Conservation (phyloP, 352 stramenopile species). For the Globisporangium barbulae region DNA sequence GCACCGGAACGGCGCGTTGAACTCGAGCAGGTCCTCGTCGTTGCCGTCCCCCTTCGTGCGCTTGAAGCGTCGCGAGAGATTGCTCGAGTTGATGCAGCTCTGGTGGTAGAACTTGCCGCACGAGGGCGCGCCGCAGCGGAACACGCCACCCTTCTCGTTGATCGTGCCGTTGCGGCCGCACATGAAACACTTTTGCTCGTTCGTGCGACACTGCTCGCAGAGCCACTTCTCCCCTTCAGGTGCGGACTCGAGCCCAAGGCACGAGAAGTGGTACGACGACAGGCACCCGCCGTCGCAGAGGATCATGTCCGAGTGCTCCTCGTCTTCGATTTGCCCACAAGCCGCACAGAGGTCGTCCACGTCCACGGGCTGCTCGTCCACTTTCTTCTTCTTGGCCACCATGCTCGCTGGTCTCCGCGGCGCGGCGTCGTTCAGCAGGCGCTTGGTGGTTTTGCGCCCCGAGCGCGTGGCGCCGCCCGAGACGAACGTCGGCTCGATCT, state of each 20-base stretch:
- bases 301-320: slow-evolving; percentile 80
- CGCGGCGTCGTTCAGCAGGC: slow-evolving; percentile 33
- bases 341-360: slow-evolving; percentile 68
- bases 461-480: slow-evolving; percentile 60
- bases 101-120: slow-evolving; percentile 89
- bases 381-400: slow-evolving; percentile 40
- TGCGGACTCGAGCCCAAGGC: slow-evolving; percentile 72
- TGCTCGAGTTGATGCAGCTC: slow-evolving; percentile 60
- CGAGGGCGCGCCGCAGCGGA: slow-evolving; percentile 52
- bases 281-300: slow-evolving; percentile 92
- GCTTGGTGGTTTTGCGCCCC: slow-evolving; percentile 64
- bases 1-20: slow-evolving; percentile 83
- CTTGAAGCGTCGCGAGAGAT: slow-evolving; percentile 54
- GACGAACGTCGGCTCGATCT: slow-evolving; percentile 40
- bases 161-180: slow-evolving; percentile 89
- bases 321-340: slow-evolving; percentile 84
- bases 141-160: slow-evolving; percentile 80
- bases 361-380: not conserved
- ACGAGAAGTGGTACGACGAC: slow-evolving; percentile 92
- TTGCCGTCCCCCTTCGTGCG: slow-evolving; percentile 18
- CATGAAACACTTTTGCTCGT: slow-evolving; percentile 86
- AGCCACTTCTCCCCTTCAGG: slow-evolving; percentile 83
- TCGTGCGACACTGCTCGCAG: slow-evolving; percentile 88
- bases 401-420: slow-evolving; percentile 24
- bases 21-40: slow-evolving; percentile 52